Base-by-base conservation (phyloP, 345 rosid genomes). In the Pistacia integerrima region DNA sequence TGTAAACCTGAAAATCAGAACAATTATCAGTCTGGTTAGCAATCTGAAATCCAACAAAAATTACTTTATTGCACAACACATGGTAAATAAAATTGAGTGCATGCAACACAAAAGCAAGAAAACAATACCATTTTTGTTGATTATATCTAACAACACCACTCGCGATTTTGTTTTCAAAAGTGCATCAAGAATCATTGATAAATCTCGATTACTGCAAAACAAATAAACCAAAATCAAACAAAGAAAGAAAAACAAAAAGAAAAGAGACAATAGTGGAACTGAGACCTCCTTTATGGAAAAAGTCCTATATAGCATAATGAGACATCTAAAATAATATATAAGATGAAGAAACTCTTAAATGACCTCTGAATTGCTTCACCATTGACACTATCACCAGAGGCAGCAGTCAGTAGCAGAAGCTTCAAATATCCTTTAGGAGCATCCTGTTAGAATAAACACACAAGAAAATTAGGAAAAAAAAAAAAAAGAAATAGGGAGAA, bases 151-250 rank as follows among this genome's bases (percentile, higher is more conserved):
- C 77, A 96, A 79, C 70, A 93, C 99, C 51, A 77, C 67, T 78
- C 91, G 83, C n/a, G 99, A 96, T 82, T 89, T 93, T 81, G 99
- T 93, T 85, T 96, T 96, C 72, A 96, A 85, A 76, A 96, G 91
- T n/a, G 97, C 99, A 88, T 93, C 99, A 67, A 96, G 97, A 76
- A 96, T 92, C 98, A 96, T 96, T 63, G 99, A 96, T 76, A 96
- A 96, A 80, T 96, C 99, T 76, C 97, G 95, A 84, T 91, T 96
- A 87, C 99, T 96, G 94, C 86, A 80, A 81, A 28, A 84, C 28
- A 77, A 76, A 77, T 72, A 77, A 81, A 71, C 59, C 11, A 84
- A 38, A 72, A 72, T 57, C 67, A 80, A 69, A 41, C 62, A 82
- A 70, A 58, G 52, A 52, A 14, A 52, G 2, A 8, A 41, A 41